Evolutionary conservation across 768 basidiomycete genomes (phyloP), one percentile per base, ranked within the genome.

Genomic region (Cystofilobasidium macerans): DNA sequence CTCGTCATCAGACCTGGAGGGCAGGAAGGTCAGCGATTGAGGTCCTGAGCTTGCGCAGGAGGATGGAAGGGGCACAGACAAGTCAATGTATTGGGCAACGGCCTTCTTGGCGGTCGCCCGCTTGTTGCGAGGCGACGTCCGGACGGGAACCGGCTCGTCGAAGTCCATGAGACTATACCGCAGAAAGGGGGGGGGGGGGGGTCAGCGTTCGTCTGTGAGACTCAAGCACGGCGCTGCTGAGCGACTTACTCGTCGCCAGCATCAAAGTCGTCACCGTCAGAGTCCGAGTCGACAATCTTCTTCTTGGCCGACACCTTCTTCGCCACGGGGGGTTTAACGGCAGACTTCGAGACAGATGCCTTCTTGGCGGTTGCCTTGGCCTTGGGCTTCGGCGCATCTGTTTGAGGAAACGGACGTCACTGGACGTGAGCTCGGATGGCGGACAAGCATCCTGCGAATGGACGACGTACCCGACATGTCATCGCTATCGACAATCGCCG

Each of bases 131-230:
- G 45, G 45, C n/a, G 45, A 47, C 9, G 45, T 47, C 14, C 45
- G 57, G 11, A 30, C 33, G 38, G n/a, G 35, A 14, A 38, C 33
- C 5, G 35, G 35, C 32, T 20, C 12, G 45, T 62, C 61, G 16
- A 61, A 32, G 48, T 62, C 61, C 61, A 62, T 62, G 16, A 47
- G 22, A 7, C 61, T 62, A n/a, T 12, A 28, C 48, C 28, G 32
- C 16, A 4, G 57, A 58, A 7, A 26, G 57, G 7, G 35, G 40
- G 35, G 7, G n/a, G 33, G 7, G 26, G 18, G 5, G 30, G 28
- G 45, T 45, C 40, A 48, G 40, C 81, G 77, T 30, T 82, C 80
- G 61, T 80, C 81, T 12, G 16, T 14, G 8, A 57, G 13, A 11
- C n/a, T 30, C 45, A 61, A 30, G 32, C 35, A 42, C 9, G 24